Evolutionary conservation across 2,329 filamentous ascomycete species (phyloP), one percentile per base, ranked within the genome.

Genomic region (Juglanconis oblonga): DNA sequence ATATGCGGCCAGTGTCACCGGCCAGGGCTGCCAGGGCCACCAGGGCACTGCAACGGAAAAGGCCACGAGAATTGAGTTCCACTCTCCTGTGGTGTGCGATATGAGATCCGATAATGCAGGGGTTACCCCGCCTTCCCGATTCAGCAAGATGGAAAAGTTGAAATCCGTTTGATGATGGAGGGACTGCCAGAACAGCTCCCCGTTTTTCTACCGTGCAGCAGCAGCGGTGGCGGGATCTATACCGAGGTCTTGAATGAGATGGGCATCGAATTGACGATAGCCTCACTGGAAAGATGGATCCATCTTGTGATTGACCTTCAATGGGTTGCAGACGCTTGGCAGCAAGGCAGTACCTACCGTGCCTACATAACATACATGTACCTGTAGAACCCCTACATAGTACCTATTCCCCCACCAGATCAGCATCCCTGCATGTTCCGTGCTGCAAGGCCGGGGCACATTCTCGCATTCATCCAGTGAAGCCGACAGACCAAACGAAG

Each of bases 91-190:
- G 48, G 6, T 7, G 24, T 24, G 24, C 24, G 24, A 24, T 24
- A 24, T 24, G 24, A 24, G 32, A 36, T 29, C 7, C 14, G 13
- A 14, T n/a, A 11, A 45, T 54, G 52, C 52, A 54, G 52, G 52
- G 51, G 38, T 9, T 5, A 33, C 52, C 52, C 52, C 52, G 45
- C 52, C 52, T 54, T 54, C 40, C 52, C 52, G 6, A 54, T 54
- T 9, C 40, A 53, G 51, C 17, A 45, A n/a, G 29, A 54, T 45
- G 52, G 52, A 17, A 44, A 44, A 54, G 36, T 44, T 10, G 6
- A 40, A 24, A 29, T 7, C 17, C 29, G 24, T 24, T 24, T 24
- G 24, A 24, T 24, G 1, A 24, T 24, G 24, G 32, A n/a, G 11
- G 45, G 31, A 17, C 29, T 49, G 45, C 7, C 45, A 24, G 29